phyloP scores from a whole-genome alignment of 164 flowering plant species.

The Macadamia integrifolia region DNA sequence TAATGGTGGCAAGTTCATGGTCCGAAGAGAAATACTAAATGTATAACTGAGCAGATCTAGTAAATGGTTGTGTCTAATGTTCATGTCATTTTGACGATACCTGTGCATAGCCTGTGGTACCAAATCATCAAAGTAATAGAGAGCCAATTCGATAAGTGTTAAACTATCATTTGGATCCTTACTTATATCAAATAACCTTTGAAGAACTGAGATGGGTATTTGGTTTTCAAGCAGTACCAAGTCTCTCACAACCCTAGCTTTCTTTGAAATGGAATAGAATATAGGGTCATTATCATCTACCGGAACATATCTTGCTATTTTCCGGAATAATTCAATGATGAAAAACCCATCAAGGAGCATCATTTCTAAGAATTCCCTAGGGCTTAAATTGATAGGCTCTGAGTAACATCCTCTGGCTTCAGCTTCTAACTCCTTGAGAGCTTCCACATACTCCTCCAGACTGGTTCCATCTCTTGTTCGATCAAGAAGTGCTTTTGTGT shows the following conservation, averaged over 20 bases:
- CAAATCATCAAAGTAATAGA: constrained; percentile 21
- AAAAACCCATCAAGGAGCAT: not conserved
- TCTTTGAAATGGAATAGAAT: constrained; percentile 36
- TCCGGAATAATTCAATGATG: constrained; percentile 37
- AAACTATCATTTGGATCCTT: not conserved
- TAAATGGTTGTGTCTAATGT: constrained; percentile 16
- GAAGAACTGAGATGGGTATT: constrained; percentile 37
- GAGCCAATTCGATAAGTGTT: constrained; percentile 18
- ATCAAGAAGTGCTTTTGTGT: not conserved
- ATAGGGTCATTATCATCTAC: constrained; percentile 34
- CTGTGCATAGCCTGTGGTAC: too few relatives aligned
- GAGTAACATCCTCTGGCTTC: not conserved
- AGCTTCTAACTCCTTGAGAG: not conserved
- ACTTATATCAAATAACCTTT: constrained; percentile 24
- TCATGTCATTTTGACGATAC: too few relatives aligned
- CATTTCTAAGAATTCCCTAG: not conserved
- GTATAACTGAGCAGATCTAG: constrained; percentile 25
- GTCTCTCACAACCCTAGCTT: constrained; percentile 42
- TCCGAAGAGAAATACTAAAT: too few relatives aligned
- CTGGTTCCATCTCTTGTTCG: not conserved
- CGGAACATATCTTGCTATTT: not conserved
- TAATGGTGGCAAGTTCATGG: too few relatives aligned
- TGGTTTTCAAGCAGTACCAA: constrained; percentile 61
- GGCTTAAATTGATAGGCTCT: not conserved
- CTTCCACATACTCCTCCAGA: not conserved